phyloP scores from a whole-genome alignment of 257 asterid genomes.

The Solanum bulbocastanum region DNA sequence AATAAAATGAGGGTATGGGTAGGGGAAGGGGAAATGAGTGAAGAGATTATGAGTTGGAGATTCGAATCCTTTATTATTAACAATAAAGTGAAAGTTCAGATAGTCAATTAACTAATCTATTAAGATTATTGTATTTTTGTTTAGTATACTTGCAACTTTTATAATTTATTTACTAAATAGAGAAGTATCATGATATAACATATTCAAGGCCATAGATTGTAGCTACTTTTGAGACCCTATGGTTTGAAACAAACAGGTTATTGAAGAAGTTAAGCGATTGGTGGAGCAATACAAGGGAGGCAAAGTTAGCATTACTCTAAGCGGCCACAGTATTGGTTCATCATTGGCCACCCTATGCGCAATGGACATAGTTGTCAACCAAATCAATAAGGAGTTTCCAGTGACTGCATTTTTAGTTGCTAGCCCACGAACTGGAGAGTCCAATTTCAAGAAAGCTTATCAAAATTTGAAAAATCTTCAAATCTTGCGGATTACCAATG shows the following conservation, averaged over 20 bases:
- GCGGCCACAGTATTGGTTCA: conserved; percentile 87
- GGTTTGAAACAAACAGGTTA: conserved; percentile 26
- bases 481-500: conserved; percentile 37
- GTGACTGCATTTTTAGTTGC: conserved; percentile 57
- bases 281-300: conserved; percentile 57
- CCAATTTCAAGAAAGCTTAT: conserved; percentile 12
- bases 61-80: background rate
- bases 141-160: background rate
- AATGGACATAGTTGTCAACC: conserved; percentile 46
- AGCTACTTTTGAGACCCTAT: background rate
- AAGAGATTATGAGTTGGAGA: background rate
- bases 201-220: background rate
- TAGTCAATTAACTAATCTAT: too few relatives aligned
- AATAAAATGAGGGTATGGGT: background rate
- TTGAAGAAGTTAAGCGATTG: conserved; percentile 44
- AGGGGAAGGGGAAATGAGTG: background rate
- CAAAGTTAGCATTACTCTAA: conserved; percentile 56
- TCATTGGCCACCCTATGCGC: conserved; percentile 60
- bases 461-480: conserved; percentile 13
- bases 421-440: conserved; percentile 63
- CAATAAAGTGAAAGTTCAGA: background rate
- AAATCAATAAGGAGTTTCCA: conserved; percentile 51
- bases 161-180: background rate
- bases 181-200: background rate
- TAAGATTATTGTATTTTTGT: too few relatives aligned